Evolutionary conservation across 441 rosid species (phyloP).

Genomic region (Bruguiera hainesii): DNA sequence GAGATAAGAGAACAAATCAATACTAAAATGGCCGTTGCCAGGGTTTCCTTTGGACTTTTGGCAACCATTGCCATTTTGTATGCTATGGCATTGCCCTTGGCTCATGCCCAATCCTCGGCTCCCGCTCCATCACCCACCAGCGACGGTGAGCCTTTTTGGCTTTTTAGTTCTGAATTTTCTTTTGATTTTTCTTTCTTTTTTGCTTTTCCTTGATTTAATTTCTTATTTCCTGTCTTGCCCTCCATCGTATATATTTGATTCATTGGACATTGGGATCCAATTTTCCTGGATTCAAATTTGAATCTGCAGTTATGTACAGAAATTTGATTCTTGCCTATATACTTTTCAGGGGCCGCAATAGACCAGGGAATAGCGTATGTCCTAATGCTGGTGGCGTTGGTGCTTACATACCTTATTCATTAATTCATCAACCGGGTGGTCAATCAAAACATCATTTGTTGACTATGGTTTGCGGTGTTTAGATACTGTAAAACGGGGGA

Average conservation of each 20-base stretch:
- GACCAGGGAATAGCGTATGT: constrained; percentile 71
- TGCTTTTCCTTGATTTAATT: too few species aligned
- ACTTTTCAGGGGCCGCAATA: constrained; percentile 51
- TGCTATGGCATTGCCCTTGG: constrained; percentile 41
- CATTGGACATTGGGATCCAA: too few species aligned
- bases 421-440: constrained; percentile 14
- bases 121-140: constrained; percentile 60
- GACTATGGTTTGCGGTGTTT: too few species aligned
- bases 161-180: background rate
- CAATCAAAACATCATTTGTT: background rate
- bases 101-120: constrained; percentile 41
- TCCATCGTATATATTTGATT: too few species aligned
- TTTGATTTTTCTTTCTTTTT: background rate
- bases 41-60: constrained; percentile 33
- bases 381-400: constrained; percentile 67
- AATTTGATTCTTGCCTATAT: background rate
- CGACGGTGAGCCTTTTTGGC: constrained; percentile 39
- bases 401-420: constrained; percentile 61
- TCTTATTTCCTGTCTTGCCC: too few species aligned
- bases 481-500: background rate
- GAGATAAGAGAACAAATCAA: background rate
- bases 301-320: too few species aligned
- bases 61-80: constrained; percentile 27
- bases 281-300: too few species aligned
- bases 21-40: constrained; percentile 32